These are phyloP conservation scores for Cronartium quercuum DNA, from an alignment of 1,284 basidiomycete species.

Conservation along the genomic window DNA sequence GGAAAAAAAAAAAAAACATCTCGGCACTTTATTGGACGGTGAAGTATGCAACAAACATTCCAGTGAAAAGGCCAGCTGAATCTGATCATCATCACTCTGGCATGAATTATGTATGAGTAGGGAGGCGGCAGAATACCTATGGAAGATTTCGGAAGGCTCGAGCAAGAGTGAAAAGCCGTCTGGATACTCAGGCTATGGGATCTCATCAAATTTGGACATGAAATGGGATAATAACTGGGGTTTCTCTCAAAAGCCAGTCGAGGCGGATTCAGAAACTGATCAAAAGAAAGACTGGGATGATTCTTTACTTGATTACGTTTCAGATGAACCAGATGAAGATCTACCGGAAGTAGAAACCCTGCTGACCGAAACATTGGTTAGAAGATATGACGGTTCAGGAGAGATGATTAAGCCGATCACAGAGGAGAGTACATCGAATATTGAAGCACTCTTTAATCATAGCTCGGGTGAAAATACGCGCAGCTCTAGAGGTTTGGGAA, in stretches of 20 bases:
- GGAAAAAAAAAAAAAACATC: too few species aligned
- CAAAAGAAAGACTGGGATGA: background rate
- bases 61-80: too few species aligned
- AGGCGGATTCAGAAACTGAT: background rate
- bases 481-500: background rate
- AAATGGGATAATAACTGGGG: background rate
- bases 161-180: too few species aligned
- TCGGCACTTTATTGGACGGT: too few species aligned
- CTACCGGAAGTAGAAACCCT: background rate
- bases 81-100: too few species aligned
- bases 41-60: too few species aligned
- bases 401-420: background rate
- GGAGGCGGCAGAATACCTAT: too few species aligned
- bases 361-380: background rate
- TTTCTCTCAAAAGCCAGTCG: background rate
- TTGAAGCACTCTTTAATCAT: too few species aligned
- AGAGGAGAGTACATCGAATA: background rate
- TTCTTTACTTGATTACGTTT: background rate
- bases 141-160: too few species aligned
- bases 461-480: background rate
- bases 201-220: too few species aligned
- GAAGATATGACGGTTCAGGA: background rate
- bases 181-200: too few species aligned
- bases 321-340: background rate
- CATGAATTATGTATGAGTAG: too few species aligned